Evolutionary conservation across 2,329 filamentous ascomycete genomes (phyloP).

Genomic region (Didymellaceae sp.): DNA sequence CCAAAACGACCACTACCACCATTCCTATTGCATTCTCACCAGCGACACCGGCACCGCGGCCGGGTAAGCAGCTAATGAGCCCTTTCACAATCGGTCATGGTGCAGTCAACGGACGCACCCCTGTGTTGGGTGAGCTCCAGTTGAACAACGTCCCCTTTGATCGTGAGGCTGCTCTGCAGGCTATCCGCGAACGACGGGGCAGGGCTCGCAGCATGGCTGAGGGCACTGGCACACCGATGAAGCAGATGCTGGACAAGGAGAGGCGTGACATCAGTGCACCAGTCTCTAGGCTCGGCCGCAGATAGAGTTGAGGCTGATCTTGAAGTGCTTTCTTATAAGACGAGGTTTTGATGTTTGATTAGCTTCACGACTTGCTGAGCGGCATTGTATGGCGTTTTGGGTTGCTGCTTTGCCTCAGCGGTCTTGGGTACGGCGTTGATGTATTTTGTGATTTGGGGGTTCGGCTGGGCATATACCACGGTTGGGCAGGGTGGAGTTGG

Average conservation of each 20-base stretch:
- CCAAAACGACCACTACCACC: slow-evolving; percentile 54
- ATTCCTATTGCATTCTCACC: slow-evolving; percentile 57
- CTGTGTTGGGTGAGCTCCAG: slow-evolving; percentile 41
- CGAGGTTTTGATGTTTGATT: background rate
- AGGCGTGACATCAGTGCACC: slow-evolving; percentile 58
- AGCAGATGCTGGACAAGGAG: slow-evolving; percentile 61
- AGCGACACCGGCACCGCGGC: slow-evolving; percentile 42
- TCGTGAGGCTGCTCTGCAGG: slow-evolving; percentile 75
- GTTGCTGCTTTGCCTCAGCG: slow-evolving; percentile 12
- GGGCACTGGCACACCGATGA: slow-evolving; percentile 66
- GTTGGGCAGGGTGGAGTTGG: slow-evolving; percentile 15
- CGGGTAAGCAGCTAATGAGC: slow-evolving; percentile 34
- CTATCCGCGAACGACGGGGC: slow-evolving; percentile 75
- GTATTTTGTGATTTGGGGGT: slow-evolving; percentile 10
- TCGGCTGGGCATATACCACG: slow-evolving; percentile 36
- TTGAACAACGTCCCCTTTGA: slow-evolving; percentile 51
- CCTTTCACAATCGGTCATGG: slow-evolving; percentile 47
- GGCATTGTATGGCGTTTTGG: slow-evolving; percentile 46
- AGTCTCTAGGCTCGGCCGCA: slow-evolving; percentile 35
- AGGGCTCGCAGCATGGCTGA: slow-evolving; percentile 72
- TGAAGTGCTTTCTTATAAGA: no score
- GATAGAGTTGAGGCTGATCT: slow-evolving; percentile 19
- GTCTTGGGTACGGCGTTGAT: slow-evolving; percentile 13
- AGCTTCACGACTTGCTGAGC: slow-evolving; percentile 30
- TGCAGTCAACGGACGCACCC: slow-evolving; percentile 37